Evolutionary conservation across 1,139 yeast genomes (phyloP), one percentile per base, ranked within the genome.

Genomic region (Debaryomyces psychrophilus): DNA sequence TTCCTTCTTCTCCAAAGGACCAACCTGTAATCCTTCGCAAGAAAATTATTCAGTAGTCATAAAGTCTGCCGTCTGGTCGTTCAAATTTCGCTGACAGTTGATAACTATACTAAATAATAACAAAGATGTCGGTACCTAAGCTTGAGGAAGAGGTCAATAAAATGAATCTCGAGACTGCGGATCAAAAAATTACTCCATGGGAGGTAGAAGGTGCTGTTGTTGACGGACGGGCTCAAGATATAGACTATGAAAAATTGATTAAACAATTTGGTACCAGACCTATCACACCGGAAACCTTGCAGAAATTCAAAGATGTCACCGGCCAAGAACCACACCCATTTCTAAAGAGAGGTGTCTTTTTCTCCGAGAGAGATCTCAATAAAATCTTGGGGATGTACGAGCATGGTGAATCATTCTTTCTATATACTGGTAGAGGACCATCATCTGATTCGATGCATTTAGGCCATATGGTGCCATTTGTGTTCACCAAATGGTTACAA

Each of bases 171-270:
- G 52, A 50, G 17, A 54, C 55, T 17, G 77, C 77, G 40, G 92
- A 83, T 46, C 95, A 88, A 65, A 77, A 76, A 44, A 81, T 95
- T 55, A 95, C 99, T 0, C 99, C 99, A 40, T 93, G 99, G 98
- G 98, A 93, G 64, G 99, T 95, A 23, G 97, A 89, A 68, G 99
- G 99, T 50, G 99, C 98, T 3, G 95, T 92, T 40, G 96, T 89
- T 44, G 96, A 90, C 59, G 99, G 99, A 41, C 76, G 86, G 60
- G 81, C 87, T 17, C 90, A 87, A 64, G 92, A 84, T 28, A 92
- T 93, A 55, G 97, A 93, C 69, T 93, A 93, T 67, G 93, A 87
- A 51, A 89, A 89, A 68, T 77, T 93, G 57, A 87, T 90, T 57
- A 73, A 76, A 53, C 90, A 88, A 64, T 93, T 93, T 61, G 99